Base-by-base conservation (phyloP, 768 basidiomycete species). In the Coprinopsis cinerea region DNA sequence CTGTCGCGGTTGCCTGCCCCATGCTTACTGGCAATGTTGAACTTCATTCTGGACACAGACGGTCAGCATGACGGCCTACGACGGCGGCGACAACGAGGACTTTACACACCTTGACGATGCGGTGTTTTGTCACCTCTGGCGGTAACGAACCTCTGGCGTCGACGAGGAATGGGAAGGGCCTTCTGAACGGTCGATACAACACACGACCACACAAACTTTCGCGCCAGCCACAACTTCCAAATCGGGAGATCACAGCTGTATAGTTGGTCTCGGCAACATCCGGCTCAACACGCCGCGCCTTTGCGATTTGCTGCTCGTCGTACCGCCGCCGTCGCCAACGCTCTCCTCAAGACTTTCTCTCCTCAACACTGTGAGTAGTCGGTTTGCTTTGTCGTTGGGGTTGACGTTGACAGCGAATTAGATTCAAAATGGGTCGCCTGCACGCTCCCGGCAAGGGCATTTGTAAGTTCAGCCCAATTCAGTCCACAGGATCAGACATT, bases 391-490 rank as follows among this genome's bases (percentile, higher is more conserved):
- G 32, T 39, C 44, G 42, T 26, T 23, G n/a, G 45, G 11, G 17
- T 17, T 25, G 25, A 34, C 20, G 37, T 26, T 61, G 41, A 61
- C 59, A 40, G 59, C 46, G 9, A 47, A 11, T 14, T 24, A 77
- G 68, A 73, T 55, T 63, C 67, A 74, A 61, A 74, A 92, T 92
- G 89, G 89, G 87, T 89, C 92, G 93, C 67, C 93, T 96, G 92
- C 95, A 98, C 83, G 93, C 93, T 83, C 92, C 93, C 73, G 92
- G 92, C 74, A 98, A 98, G 92, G 95, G 94, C 82, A 96, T 98
- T 79, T 90, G 88, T 92, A 71, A 62, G 87, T 83, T n/a, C n/a
- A n/a, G n/a, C n/a, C n/a, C n/a, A n/a, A n/a, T n/a, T n/a, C n/a
- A n/a, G n/a, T n/a, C n/a, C n/a, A n/a, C n/a, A n/a, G 43, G 51